These are phyloP conservation scores for Diaporthe sp. DNA, from an alignment of 2,329 filamentous ascomycete species.

Conservation along the genomic window DNA sequence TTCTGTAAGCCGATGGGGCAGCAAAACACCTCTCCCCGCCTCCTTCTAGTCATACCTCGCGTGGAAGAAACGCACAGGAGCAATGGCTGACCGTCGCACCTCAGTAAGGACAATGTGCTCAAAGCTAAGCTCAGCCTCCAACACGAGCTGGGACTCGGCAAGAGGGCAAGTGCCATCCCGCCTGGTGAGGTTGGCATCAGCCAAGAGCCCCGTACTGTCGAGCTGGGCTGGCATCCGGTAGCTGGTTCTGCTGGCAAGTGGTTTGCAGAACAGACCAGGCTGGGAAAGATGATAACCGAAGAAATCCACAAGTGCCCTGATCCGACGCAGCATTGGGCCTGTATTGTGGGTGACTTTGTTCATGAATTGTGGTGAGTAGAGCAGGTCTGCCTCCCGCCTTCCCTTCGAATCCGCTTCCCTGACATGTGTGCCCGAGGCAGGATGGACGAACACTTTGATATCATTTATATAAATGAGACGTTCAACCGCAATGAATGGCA, in stretches of 20 bases:
- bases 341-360: conserved; percentile 64
- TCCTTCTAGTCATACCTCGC: no score
- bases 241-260: conserved; percentile 66
- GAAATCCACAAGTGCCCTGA: conserved; percentile 65
- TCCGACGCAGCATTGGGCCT: conserved; percentile 70
- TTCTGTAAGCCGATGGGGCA: conserved; percentile 32
- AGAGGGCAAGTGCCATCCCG: conserved; percentile 56
- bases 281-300: conserved; percentile 67
- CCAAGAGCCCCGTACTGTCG: conserved; percentile 53
- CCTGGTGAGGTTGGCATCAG: conserved; percentile 49
- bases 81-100: neutral
- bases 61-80: neutral
- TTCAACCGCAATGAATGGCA: conserved; percentile 59
- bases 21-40: no score
- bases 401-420: no score
- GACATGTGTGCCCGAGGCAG: neutral
- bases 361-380: conserved; percentile 62
- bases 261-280: conserved; percentile 65
- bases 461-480: conserved; percentile 66
- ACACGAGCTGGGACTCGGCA: conserved; percentile 55
- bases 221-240: conserved; percentile 69
- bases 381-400: neutral
- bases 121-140: conserved; percentile 54
- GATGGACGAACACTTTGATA: conserved; percentile 62
- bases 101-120: conserved; percentile 45